Conservation (phyloP, 2,329 filamentous ascomycete genomes). For the Hirsutella rhossiliensis region DNA sequence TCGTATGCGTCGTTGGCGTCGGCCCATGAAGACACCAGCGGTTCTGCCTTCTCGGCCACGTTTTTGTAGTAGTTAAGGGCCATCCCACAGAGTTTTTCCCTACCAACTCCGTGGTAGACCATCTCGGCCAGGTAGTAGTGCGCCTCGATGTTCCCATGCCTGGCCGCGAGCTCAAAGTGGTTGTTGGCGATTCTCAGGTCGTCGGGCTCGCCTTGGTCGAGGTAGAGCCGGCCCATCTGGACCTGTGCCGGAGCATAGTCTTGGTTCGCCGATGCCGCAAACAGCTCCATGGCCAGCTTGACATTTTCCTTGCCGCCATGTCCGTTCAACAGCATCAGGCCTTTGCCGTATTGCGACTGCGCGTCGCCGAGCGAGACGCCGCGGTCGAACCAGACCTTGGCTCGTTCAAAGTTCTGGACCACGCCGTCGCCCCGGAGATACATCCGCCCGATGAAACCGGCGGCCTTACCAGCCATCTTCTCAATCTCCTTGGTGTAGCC, state of each 20-base stretch:
- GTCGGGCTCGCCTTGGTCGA: constrained; percentile 62
- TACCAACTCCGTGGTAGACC: constrained; percentile 66
- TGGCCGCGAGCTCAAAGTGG: constrained; percentile 78
- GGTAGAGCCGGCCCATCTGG: constrained; percentile 68
- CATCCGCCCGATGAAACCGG: constrained; percentile 81
- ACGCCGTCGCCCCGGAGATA: constrained; percentile 80
- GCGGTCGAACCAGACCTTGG: constrained; percentile 72
- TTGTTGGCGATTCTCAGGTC: constrained; percentile 68
- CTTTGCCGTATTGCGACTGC: constrained; percentile 74
- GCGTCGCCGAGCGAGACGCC: constrained; percentile 66
- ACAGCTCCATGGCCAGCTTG: constrained; percentile 59
- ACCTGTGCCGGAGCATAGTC: constrained; percentile 73
- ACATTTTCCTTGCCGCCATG: constrained; percentile 60
- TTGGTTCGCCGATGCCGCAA: constrained; percentile 70
- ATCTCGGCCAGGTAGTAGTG: constrained; percentile 90
- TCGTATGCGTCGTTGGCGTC: constrained; percentile 79
- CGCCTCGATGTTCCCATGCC: constrained; percentile 76
- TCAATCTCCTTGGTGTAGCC: constrained; percentile 61
- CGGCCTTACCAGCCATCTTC: constrained; percentile 69
- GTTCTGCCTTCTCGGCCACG: constrained; percentile 62
- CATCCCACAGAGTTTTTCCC: constrained; percentile 65
- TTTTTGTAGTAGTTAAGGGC: constrained; percentile 75
- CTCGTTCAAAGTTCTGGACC: constrained; percentile 64
- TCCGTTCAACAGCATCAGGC: constrained; percentile 72
- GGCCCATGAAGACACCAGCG: constrained; percentile 62